Evolutionary conservation across 208 protist genomes (phyloP).

Genomic region (Blastocrithidia nonstop): DNA sequence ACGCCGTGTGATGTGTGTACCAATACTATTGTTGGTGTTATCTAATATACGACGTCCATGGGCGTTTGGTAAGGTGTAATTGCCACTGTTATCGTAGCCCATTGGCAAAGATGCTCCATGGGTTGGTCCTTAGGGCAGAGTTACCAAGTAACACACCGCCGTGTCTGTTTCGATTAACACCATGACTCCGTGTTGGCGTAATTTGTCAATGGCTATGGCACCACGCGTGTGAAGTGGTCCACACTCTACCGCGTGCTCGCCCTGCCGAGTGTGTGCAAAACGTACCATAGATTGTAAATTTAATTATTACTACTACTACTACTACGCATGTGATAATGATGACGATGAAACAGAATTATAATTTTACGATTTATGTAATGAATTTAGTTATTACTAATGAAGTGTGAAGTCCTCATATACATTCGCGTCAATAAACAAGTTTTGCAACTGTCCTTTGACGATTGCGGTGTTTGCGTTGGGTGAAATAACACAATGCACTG

Average conservation of each 20-base stretch:
- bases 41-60: background rate
- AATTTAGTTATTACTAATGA: constrained; percentile 10
- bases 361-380: constrained; percentile 1
- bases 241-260: constrained; percentile 40
- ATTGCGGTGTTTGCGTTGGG: constrained; percentile 18
- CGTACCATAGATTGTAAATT: constrained; percentile 49
- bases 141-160: constrained; percentile 55
- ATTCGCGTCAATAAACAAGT: constrained; percentile 40
- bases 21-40: background rate
- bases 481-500: constrained; percentile 42
- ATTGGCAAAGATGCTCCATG: no score
- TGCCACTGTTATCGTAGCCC: constrained; percentile 1
- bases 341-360: no score
- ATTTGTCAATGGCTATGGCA: constrained; percentile 50
- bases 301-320: no score
- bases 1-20: background rate
- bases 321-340: no score
- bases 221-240: constrained; percentile 51
- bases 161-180: constrained; percentile 50
- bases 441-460: constrained; percentile 49
- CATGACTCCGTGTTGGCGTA: constrained; percentile 58
- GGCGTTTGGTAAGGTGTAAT: background rate
- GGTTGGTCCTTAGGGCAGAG: constrained; percentile 52
- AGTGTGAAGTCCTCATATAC: constrained; percentile 61
- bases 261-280: constrained; percentile 49